Evolutionary conservation across 1,284 basidiomycete species (phyloP).

Genomic region (Microbotryum lychnidis-dioicae): DNA sequence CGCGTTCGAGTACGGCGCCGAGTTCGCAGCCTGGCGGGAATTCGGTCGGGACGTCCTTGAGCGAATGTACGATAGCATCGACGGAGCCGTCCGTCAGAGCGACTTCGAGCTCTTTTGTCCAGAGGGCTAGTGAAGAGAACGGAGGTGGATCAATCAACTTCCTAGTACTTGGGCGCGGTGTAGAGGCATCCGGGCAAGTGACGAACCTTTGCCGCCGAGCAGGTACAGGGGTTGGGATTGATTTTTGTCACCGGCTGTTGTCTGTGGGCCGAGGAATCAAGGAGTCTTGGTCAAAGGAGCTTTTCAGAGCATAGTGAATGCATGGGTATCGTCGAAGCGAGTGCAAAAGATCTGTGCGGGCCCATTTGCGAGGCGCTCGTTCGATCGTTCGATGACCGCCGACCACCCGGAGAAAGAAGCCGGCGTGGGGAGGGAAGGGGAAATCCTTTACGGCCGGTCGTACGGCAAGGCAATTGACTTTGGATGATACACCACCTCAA

Average conservation of each 20-base stretch:
- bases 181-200: background rate
- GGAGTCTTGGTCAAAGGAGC: too few relatives aligned
- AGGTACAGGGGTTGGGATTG: constrained; percentile 55
- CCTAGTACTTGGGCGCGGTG: constrained; percentile 35
- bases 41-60: constrained; percentile 89
- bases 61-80: constrained; percentile 86
- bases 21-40: constrained; percentile 72
- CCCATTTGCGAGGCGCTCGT: too few relatives aligned
- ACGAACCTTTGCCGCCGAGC: constrained; percentile 42
- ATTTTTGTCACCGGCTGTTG: constrained; percentile 86
- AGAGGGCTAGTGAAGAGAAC: constrained; percentile 53
- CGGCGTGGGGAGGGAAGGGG: too few relatives aligned
- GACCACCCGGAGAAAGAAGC: too few relatives aligned
- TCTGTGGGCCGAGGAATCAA: constrained; percentile 36
- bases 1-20: constrained; percentile 75
- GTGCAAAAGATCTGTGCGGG: too few relatives aligned
- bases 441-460: too few relatives aligned
- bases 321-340: too few relatives aligned
- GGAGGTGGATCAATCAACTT: constrained; percentile 36
- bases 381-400: too few relatives aligned
- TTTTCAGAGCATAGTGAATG: too few relatives aligned
- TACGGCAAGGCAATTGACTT: too few relatives aligned
- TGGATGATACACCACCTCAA: too few relatives aligned
- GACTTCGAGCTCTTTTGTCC: constrained; percentile 92
- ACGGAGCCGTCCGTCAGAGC: constrained; percentile 62